These are phyloP conservation scores for Fusarium torulosum DNA, from an alignment of 2,329 filamentous ascomycete genomes.

Conservation along the genomic window DNA sequence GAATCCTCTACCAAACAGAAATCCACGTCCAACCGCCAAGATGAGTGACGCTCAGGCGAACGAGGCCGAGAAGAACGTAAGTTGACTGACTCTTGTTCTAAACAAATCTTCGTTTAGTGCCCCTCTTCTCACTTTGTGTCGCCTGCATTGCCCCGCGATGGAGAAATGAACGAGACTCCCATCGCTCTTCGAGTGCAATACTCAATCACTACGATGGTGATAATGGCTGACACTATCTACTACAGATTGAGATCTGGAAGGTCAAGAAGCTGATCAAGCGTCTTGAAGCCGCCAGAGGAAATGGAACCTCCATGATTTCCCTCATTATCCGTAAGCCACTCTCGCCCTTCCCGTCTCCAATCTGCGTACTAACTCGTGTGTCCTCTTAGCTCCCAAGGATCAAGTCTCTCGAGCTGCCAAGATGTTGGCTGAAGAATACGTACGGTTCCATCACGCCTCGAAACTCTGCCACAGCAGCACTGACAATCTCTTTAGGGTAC, in stretches of 20 bases:
- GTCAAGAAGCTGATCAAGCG: constrained; percentile 99
- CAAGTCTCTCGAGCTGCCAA: constrained; percentile 96
- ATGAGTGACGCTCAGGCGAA: constrained; percentile 90
- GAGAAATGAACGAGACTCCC: constrained; percentile 22
- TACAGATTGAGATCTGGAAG: constrained; percentile 86
- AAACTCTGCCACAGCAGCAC: constrained; percentile 9
- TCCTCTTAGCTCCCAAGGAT: constrained; percentile 85
- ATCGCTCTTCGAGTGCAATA: constrained; percentile 9
- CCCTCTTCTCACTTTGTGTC: constrained; percentile 35
- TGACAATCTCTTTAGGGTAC: constrained; percentile 76
- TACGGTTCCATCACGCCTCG: constrained; percentile 59
- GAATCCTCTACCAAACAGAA: constrained; percentile 20
- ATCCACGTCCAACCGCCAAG: constrained; percentile 59
- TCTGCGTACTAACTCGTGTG: constrained; percentile 45
- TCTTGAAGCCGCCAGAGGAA: constrained; percentile 95
- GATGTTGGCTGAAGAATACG: constrained; percentile 99
- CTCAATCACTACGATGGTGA: not conserved
- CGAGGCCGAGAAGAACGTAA: constrained; percentile 97
- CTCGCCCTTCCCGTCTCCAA: constrained; percentile 21
- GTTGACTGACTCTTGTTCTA: constrained; percentile 45
- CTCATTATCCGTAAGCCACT: constrained; percentile 89
- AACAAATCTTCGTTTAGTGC: constrained; percentile 17
- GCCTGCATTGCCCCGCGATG: constrained; percentile 51
- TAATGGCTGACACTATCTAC: constrained; percentile 38
- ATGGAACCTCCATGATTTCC: constrained; percentile 99